Percentiles rank a stretch among this genome's conserved stretches.
phyloP scores from a whole-genome alignment of 495 filamentous ascomycete genomes.

The Ramalina intermedia region DNA sequence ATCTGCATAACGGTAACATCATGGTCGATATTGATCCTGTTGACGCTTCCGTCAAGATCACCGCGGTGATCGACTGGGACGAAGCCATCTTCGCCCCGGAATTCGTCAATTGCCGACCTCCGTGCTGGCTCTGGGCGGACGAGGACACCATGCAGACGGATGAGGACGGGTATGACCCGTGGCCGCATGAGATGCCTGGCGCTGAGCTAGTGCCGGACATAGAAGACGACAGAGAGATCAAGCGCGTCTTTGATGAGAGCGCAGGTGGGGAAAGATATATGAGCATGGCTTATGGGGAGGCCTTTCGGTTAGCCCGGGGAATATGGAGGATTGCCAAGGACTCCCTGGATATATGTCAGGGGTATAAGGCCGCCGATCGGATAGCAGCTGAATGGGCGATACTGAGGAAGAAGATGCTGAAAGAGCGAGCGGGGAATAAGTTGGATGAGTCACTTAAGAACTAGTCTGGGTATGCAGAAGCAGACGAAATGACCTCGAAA shows the following conservation, averaged over 20 bases:
- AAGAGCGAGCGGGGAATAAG: too few relatives aligned
- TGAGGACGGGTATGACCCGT: slow-evolving; percentile 12
- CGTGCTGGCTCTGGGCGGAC: slow-evolving; percentile 25
- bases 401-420: too few relatives aligned
- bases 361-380: slow-evolving; percentile 1
- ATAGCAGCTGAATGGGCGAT: background rate
- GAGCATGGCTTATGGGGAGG: slow-evolving; percentile 14
- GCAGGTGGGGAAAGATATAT: slow-evolving; percentile 11
- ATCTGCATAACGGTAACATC: slow-evolving; percentile 24
- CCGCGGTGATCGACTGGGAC: slow-evolving; percentile 28
- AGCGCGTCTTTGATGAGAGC: slow-evolving; percentile 20
- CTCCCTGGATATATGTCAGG: background rate
- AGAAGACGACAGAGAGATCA: slow-evolving; percentile 15
- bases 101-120: slow-evolving; percentile 23
- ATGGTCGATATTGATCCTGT: slow-evolving; percentile 13
- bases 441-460: too few relatives aligned
- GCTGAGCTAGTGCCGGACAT: slow-evolving; percentile 12
- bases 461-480: too few relatives aligned
- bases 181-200: slow-evolving; percentile 7
- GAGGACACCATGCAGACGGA: slow-evolving; percentile 14
- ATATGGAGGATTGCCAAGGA: slow-evolving; percentile 6
- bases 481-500: too few relatives aligned
- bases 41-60: slow-evolving; percentile 7
- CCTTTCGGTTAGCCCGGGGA: slow-evolving; percentile 14
- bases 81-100: slow-evolving; percentile 22